phyloP scores from a whole-genome alignment of 805 yeast species.

The Ogataea thermomethanolica region DNA sequence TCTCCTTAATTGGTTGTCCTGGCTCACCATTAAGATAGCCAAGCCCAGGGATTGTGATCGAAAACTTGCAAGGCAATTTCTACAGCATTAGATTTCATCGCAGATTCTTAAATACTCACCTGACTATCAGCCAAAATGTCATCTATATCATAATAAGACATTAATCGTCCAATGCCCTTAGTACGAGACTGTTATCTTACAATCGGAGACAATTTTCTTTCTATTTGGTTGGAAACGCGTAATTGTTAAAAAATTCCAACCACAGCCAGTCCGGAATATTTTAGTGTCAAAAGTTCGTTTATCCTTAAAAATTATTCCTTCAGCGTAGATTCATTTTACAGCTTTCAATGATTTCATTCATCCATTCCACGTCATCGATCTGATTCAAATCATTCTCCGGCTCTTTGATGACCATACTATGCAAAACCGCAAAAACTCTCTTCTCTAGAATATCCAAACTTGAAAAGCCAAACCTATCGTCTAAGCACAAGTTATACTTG shows the following conservation, averaged over 20 bases:
- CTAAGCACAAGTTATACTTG: slow-evolving; percentile 11
- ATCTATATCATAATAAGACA: slow-evolving; percentile 67
- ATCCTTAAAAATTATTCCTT: too few relatives aligned
- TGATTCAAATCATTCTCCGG: not conserved
- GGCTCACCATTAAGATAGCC: slow-evolving; percentile 83
- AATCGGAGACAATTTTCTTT: not conserved
- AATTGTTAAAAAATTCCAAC: too few relatives aligned
- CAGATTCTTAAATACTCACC: slow-evolving; percentile 25
- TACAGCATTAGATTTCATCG: slow-evolving; percentile 15
- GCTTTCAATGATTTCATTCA: slow-evolving; percentile 1
- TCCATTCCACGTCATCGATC: slow-evolving; percentile 5
- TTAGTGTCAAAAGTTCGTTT: too few relatives aligned
- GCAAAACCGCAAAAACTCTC: not conserved
- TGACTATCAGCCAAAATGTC: slow-evolving; percentile 69
- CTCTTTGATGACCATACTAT: not conserved
- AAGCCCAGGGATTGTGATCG: slow-evolving; percentile 76
- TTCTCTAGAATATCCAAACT: slow-evolving; percentile 1
- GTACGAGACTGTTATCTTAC: not conserved
- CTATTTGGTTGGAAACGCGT: not conserved
- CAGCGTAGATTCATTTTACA: not conserved
- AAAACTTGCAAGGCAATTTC: slow-evolving; percentile 77
- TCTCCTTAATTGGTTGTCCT: slow-evolving; percentile 53
- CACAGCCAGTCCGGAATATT: too few relatives aligned
- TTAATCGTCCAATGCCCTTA: not conserved
- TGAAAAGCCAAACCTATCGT: slow-evolving; percentile 1